Evolutionary conservation across 305 asterid species (phyloP), one percentile per base, ranked within the genome.

Genomic region (Fraxinus angustifolia): DNA sequence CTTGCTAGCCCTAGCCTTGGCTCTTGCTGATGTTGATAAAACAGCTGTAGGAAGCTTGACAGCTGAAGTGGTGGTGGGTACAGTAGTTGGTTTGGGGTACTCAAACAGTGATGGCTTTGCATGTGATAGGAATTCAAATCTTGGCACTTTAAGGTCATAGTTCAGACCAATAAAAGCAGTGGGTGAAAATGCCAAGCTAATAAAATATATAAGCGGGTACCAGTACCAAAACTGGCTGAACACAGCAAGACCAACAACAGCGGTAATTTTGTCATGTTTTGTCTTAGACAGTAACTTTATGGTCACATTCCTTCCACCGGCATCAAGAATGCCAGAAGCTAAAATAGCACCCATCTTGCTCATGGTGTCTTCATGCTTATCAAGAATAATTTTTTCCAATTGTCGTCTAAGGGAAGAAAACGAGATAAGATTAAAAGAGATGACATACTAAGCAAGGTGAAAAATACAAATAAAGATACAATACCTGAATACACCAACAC

Each of bases 261-360:
- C 98, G 31, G 97, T 93, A 56, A 96, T 85, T 85, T 93, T 93
- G 82, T 96, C 98, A 60, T 96, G 98, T 78, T 96, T 96, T 0
- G 97, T 90, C 91, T 96, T 93, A 0, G 99, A 96, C 75, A 84
- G 87, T 33, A 96, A 88, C 88, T 90, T 93, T 77, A 96, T 91
- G 2, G 97, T 86, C 80, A 96, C 99, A 77, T 96, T 93, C 83
- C 98, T 88, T 81, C 98, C 98, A 60, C 98, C 98, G 60, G 98
- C 98, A 89, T 93, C 98, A 23, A 94, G 92, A 48, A 94, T 93
- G 68, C 98, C 98, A 2, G 98, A 89, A 81, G 99, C 99, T 84
- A 96, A 88, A 83, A 96, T 96, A 65, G 99, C 99, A 75, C 99
- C 98, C 99, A 96, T 96, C 87, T 96, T 96, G 91, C 99, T 96